A percentile compares a stretch with the other conserved stretches of the same genome.
phyloP scores from a whole-genome alignment of 345 rosid genomes.

The Turritis glabra region DNA sequence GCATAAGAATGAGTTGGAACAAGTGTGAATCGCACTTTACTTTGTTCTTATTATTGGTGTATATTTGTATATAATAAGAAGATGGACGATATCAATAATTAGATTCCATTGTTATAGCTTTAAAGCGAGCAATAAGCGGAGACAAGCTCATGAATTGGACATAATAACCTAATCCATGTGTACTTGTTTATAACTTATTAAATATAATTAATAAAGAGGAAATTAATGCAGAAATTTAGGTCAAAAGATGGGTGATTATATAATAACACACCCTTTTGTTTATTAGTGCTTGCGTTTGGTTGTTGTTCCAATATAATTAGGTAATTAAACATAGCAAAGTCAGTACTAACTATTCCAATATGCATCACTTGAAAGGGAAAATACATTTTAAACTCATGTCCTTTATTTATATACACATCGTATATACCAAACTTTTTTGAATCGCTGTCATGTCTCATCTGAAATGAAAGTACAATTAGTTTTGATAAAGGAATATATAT shows the following conservation, averaged over 20 bases:
- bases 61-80: slow-evolving; percentile 24
- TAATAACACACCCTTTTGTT: slow-evolving; percentile 19
- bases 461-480: not conserved
- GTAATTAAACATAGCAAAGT: slow-evolving; percentile 34
- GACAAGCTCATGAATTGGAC: slow-evolving; percentile 37
- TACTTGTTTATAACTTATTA: slow-evolving; percentile 26
- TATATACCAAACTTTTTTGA: not conserved
- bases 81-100: slow-evolving; percentile 30
- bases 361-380: slow-evolving; percentile 39
- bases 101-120: slow-evolving; percentile 35
- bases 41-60: slow-evolving; percentile 35
- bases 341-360: slow-evolving; percentile 37
- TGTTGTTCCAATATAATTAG: slow-evolving; percentile 31
- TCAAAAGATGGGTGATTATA: slow-evolving; percentile 30
- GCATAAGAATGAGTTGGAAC: slow-evolving; percentile 42
- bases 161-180: slow-evolving; percentile 42
- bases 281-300: slow-evolving; percentile 38
- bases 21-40: slow-evolving; percentile 38
- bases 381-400: slow-evolving; percentile 8
- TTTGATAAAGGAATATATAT: not conserved
- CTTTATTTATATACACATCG: slow-evolving; percentile 4
- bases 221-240: slow-evolving; percentile 37
- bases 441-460: slow-evolving; percentile 20
- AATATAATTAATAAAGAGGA: slow-evolving; percentile 16
- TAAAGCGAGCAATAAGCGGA: slow-evolving; percentile 36